Evolutionary conservation across 2,329 filamentous ascomycete species (phyloP).

Genomic region (Fragosphaeria purpurea): DNA sequence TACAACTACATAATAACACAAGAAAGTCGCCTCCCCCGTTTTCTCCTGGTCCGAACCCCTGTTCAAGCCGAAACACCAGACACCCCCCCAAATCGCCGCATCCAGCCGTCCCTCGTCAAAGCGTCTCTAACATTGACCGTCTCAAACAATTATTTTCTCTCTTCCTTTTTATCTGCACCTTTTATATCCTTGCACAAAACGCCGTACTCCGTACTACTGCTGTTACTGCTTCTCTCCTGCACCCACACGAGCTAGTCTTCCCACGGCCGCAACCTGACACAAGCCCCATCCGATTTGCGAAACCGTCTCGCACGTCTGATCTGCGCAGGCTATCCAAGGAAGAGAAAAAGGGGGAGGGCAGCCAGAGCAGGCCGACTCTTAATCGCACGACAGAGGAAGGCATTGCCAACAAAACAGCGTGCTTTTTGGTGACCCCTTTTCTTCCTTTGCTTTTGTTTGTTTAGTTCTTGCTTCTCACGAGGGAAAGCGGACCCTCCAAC

Average conservation of each 20-base stretch:
- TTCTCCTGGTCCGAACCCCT: constrained; percentile 16
- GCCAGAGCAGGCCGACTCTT: neutral
- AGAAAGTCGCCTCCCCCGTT: too few relatives aligned
- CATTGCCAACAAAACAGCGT: too few relatives aligned
- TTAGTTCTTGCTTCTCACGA: too few relatives aligned
- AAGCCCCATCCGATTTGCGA: constrained; percentile 26
- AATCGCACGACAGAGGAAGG: too few relatives aligned
- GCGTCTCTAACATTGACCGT: constrained; percentile 35
- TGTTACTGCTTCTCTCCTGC: too few relatives aligned
- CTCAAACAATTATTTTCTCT: constrained; percentile 22
- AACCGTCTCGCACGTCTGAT: constrained; percentile 36
- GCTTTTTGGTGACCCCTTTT: neutral
- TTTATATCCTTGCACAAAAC: neutral
- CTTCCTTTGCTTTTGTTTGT: neutral
- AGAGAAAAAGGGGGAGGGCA: too few relatives aligned
- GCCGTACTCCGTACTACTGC: too few relatives aligned
- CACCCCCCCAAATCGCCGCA: constrained; percentile 26
- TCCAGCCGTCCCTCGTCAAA: constrained; percentile 26
- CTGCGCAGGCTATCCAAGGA: constrained; percentile 2
- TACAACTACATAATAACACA: too few relatives aligned
- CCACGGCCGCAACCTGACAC: constrained; percentile 24
- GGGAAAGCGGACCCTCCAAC: neutral
- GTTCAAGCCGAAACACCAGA: constrained; percentile 27
- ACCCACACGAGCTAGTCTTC: too few relatives aligned
- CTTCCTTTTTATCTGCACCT: neutral